These are phyloP conservation scores for Linnemannia schmuckeri DNA, from an alignment of 192 early-diverging fungal genomes.

Conservation along the genomic window DNA sequence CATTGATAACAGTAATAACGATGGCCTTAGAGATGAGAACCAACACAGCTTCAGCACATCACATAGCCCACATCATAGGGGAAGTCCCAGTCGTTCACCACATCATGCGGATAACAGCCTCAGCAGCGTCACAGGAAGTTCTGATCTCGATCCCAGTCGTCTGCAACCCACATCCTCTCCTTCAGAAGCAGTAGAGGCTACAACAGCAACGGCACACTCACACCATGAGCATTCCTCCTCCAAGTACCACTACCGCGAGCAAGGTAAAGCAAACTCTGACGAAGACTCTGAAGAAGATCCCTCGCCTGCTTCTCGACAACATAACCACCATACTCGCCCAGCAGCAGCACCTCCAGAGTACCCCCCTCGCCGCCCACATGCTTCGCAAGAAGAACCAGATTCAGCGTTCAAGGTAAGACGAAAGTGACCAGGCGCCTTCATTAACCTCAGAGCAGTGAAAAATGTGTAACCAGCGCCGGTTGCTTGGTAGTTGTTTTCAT, in stretches of 20 bases:
- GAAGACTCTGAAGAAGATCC: slow-evolving; percentile 34
- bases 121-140: neutral
- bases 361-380: neutral
- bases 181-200: neutral
- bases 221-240: neutral
- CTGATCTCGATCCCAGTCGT: neutral
- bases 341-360: neutral
- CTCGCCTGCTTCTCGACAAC: neutral
- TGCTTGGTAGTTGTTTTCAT: too few species aligned
- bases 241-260: slow-evolving; percentile 28
- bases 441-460: neutral
- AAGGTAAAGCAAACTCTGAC: slow-evolving; percentile 16
- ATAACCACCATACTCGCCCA: neutral
- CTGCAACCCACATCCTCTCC: neutral
- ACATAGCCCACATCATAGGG: neutral
- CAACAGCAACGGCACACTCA: neutral
- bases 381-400: neutral
- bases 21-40: neutral
- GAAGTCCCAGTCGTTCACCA: neutral
- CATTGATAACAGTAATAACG: neutral
- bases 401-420: neutral
- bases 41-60: neutral
- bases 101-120: neutral
- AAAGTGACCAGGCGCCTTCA: neutral
- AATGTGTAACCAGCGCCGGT: too few species aligned